Evolutionary conservation across 805 yeast genomes (phyloP), one percentile per base, ranked within the genome.

Genomic region (Kazachstania martiniae): DNA sequence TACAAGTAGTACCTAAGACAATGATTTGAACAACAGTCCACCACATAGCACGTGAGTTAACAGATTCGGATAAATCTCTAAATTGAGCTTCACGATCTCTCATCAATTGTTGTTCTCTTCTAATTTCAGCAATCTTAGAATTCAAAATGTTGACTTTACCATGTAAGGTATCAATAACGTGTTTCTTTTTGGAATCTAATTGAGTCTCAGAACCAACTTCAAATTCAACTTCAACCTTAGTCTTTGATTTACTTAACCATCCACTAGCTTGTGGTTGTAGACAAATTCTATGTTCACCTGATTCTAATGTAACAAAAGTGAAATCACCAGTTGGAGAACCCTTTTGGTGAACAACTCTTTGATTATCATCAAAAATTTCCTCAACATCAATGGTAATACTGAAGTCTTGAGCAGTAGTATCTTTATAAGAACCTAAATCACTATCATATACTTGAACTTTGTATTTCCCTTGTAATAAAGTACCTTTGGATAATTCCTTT

Each of bases 231-330:
- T 68, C 67, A 34, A 77, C 63, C 36, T 62, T 63, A 43, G 66
- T 63, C 47, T 71, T 23, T 6, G 10, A 8, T 23, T 23, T 70
- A 37, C 72, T 65, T 47, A 81, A 66, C 76, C 86, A 80, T 33
- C 81, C 84, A 12, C 51, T 54, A 5, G 62, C 51, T 36, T 60
- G 62, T n/a, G 67, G 64, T 39, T 61, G 64, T 40, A 80, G 62
- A 57, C 91, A 80, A 52, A 80, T 72, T 57, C 73, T 74, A 60
- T 80, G 89, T 49, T 80, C 89, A 46, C 91, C 91, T 12, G 79
- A 63, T 41, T 77, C 87, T 25, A 71, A 57, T 2, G 89, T 80
- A 23, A 81, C 73, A 61, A 78, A 79, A 8, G 84, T 70, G 49
- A 80, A 77, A 40, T 77, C 81, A 19, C 86, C 85, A 25, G 59